Base-by-base conservation (phyloP, 1,284 basidiomycete species). In the Laetiporus sulphureus region DNA sequence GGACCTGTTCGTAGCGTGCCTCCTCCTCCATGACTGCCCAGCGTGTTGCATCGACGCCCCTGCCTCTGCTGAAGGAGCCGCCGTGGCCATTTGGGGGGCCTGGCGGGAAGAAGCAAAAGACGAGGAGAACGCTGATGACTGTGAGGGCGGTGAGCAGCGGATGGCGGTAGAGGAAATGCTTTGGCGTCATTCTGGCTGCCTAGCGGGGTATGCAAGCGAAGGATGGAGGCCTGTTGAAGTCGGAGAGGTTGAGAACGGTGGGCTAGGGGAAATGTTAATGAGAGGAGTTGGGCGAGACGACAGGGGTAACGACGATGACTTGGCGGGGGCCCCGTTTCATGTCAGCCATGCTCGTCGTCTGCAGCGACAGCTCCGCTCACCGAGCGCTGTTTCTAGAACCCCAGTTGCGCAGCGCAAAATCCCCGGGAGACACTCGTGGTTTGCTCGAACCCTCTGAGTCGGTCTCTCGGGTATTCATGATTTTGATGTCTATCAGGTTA, bases 11-110 rank as follows among this genome's bases (percentile, higher is more conserved):
- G 38, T 56, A 56, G 11, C 43, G 34, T 32, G 11, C 5, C 18
- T 56, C 54, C 38, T 54, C 54, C 23, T 56, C 50, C 4, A 27
- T 36, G 1, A 52, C 36, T 11, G 20, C 15, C 22, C 34, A 36
- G 11, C 32, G 5, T n/a, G n/a, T n/a, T n/a, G n/a, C n/a, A n/a
- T 45, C 29, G n/a, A 46, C 23, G 25, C 41, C 16, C 12, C 33
- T 36, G n/a, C 20, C 25, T 31, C 20, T 30, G 47, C 29, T 20
- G 33, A 33, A 40, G 37, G 25, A 43, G 33, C 22, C 8, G 18
- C 37, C 34, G 30, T 5, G 19, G 8, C 31, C 13, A 27, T 35
- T 23, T 2, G 25, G 37, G 11, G 30, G 32, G 30, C 43, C 37
- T 15, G 41, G 40, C n/a, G 36, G n/a, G 25, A 45, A 39, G 18